Evolutionary conservation across 1,284 basidiomycete genomes (phyloP).

Genomic region (Ceratobasidium sp.): DNA sequence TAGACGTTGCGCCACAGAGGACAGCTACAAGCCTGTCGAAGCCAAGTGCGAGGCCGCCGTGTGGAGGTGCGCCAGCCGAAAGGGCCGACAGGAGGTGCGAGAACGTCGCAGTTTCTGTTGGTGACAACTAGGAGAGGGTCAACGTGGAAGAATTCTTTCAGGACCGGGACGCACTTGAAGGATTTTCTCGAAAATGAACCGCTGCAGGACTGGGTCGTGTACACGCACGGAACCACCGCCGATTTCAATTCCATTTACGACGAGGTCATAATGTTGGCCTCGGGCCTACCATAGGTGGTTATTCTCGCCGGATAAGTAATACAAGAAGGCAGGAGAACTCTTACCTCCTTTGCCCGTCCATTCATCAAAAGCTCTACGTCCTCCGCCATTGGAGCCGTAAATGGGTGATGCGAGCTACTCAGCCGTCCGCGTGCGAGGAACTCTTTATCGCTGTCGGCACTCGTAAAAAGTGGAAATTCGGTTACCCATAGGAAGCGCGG

Average conservation of each 20-base stretch:
- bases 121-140: conserved; percentile 66
- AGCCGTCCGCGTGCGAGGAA: conserved; percentile 85
- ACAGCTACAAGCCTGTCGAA: conserved; percentile 94
- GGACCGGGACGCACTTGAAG: conserved; percentile 68
- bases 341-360: conserved; percentile 62
- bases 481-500: conserved; percentile 96
- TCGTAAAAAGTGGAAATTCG: conserved; percentile 94
- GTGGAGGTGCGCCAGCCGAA: conserved; percentile 89
- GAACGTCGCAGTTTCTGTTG: conserved; percentile 79
- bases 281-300: conserved; percentile 68
- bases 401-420: conserved; percentile 93
- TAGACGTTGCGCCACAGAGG: conserved; percentile 83
- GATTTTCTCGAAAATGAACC: conserved; percentile 80
- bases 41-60: conserved; percentile 94
- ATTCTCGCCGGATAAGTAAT: conserved; percentile 38
- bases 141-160: neutral
- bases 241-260: conserved; percentile 94
- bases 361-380: conserved; percentile 78
- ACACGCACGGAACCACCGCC: conserved; percentile 94
- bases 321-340: conserved; percentile 49
- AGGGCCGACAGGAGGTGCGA: conserved; percentile 87
- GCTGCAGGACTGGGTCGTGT: conserved; percentile 88
- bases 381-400: conserved; percentile 93
- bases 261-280: conserved; percentile 97
- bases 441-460: conserved; percentile 87